Percentiles rank a stretch among this genome's conserved stretches.
These are phyloP conservation scores for Aureobasidium sp. DNA, from an alignment of 2,329 filamentous ascomycete genomes.

Conservation along the genomic window DNA sequence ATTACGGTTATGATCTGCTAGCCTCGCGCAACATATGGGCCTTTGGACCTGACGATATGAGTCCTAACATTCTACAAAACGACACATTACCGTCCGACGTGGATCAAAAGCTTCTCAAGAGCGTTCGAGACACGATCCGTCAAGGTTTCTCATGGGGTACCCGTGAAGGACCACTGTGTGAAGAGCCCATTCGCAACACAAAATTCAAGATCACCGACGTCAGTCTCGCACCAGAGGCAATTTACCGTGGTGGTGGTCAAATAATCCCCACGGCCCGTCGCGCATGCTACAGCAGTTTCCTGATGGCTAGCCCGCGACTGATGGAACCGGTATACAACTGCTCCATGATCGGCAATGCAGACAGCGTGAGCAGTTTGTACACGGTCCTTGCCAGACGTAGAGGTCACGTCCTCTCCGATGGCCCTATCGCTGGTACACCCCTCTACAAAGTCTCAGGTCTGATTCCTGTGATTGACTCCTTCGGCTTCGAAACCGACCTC, in stretches of 20 bases:
- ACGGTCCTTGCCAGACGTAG: conserved; percentile 81
- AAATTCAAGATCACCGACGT: conserved; percentile 96
- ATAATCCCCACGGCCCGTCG: conserved; percentile 92
- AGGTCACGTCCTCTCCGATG: conserved; percentile 90
- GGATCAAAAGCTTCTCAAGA: conserved; percentile 81
- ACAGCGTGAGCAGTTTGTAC: conserved; percentile 81
- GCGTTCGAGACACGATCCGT: conserved; percentile 82
- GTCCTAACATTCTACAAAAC: conserved; percentile 92
- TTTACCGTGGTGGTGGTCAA: conserved; percentile 90
- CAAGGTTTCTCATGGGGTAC: conserved; percentile 97
- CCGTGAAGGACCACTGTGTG: conserved; percentile 88
- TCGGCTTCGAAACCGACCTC: conserved; percentile 96
- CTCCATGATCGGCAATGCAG: conserved; percentile 85
- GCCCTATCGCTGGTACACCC: conserved; percentile 86
- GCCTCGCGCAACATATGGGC: conserved; percentile 96
- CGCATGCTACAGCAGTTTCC: conserved; percentile 89
- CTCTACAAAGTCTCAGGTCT: conserved; percentile 86
- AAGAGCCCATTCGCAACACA: conserved; percentile 97
- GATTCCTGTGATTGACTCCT: conserved; percentile 92
- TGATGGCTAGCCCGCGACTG: conserved; percentile 90
- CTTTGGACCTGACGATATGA: conserved; percentile 90
- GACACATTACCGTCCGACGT: conserved; percentile 92
- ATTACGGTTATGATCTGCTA: conserved; percentile 93
- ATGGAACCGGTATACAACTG: conserved; percentile 96
- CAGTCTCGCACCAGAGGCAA: conserved; percentile 76